Conservation (phyloP, 2,329 filamentous ascomycete genomes). For the Exophiala calicioides region DNA sequence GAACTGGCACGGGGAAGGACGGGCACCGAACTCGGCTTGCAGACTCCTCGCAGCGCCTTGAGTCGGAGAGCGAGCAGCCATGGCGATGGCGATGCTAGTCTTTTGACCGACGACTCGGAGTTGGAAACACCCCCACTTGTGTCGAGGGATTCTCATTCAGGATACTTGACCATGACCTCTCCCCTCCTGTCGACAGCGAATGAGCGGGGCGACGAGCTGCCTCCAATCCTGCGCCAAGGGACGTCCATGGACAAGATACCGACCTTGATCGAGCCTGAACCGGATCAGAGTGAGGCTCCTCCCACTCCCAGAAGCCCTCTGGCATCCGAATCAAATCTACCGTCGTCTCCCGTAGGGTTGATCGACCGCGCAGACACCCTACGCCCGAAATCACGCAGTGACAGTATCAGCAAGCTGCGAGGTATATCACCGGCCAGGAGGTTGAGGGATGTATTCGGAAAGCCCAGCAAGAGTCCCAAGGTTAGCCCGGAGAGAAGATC, state of each 20-base stretch:
- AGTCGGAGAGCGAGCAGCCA: constrained; percentile 24
- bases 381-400: constrained; percentile 38
- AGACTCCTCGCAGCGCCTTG: constrained; percentile 7
- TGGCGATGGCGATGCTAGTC: constrained; percentile 23
- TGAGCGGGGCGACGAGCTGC: constrained; percentile 38
- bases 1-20: constrained; percentile 25
- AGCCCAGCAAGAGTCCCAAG: constrained; percentile 54
- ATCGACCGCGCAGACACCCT: constrained; percentile 36
- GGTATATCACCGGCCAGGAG: constrained; percentile 70
- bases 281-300: constrained; percentile 7
- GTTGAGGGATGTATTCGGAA: constrained; percentile 68
- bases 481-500: constrained; percentile 47
- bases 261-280: constrained; percentile 19
- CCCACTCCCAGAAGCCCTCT: constrained; percentile 22
- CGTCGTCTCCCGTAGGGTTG: constrained; percentile 33
- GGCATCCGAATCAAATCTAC: constrained; percentile 4
- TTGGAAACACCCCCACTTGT: constrained; percentile 48
- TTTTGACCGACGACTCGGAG: constrained; percentile 29
- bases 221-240: constrained; percentile 31
- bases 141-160: constrained; percentile 65
- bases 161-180: constrained; percentile 69
- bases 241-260: constrained; percentile 17
- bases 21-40: constrained; percentile 5
- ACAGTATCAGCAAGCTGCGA: constrained; percentile 46
- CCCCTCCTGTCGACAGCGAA: constrained; percentile 63